phyloP scores from a whole-genome alignment of 108 stramenopile genomes.

The Nitzschia sp. region DNA sequence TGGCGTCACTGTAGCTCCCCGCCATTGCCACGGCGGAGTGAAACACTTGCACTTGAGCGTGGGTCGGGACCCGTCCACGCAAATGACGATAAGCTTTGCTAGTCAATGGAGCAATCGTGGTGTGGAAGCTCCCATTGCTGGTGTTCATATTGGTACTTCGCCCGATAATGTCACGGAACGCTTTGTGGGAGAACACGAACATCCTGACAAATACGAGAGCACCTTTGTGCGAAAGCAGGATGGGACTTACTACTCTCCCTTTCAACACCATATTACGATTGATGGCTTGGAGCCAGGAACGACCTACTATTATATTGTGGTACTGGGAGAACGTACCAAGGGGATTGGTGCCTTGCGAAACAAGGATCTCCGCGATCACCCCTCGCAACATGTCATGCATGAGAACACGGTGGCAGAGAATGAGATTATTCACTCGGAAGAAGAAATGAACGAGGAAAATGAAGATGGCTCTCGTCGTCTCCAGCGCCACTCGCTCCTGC shows the following conservation, averaged over 20 bases:
- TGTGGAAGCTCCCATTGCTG: constrained; percentile 37
- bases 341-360: constrained; percentile 21
- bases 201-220: constrained; percentile 25
- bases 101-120: constrained; percentile 22
- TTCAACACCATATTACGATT: constrained; percentile 63
- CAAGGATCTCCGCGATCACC: constrained; percentile 5
- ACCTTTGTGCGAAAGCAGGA: constrained; percentile 1
- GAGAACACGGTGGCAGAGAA: constrained; percentile 19
- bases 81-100: constrained; percentile 58
- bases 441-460: constrained; percentile 2
- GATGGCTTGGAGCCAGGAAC: constrained; percentile 55
- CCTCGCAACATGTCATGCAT: neutral
- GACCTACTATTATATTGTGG: constrained; percentile 62
- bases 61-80: constrained; percentile 42
- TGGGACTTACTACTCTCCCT: constrained; percentile 38
- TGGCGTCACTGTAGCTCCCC: constrained; percentile 12
- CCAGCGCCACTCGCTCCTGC: too few relatives aligned
- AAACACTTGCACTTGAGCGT: constrained; percentile 57
- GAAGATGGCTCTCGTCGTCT: constrained; percentile 4
- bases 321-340: constrained; percentile 24
- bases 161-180: constrained; percentile 36
- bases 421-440: constrained; percentile 12
- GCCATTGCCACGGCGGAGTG: constrained; percentile 38
- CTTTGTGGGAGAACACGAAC: constrained; percentile 37
- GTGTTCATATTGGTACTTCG: constrained; percentile 43